Base-by-base conservation (phyloP, 257 asterid genomes). In the Cinchona pubescens region DNA sequence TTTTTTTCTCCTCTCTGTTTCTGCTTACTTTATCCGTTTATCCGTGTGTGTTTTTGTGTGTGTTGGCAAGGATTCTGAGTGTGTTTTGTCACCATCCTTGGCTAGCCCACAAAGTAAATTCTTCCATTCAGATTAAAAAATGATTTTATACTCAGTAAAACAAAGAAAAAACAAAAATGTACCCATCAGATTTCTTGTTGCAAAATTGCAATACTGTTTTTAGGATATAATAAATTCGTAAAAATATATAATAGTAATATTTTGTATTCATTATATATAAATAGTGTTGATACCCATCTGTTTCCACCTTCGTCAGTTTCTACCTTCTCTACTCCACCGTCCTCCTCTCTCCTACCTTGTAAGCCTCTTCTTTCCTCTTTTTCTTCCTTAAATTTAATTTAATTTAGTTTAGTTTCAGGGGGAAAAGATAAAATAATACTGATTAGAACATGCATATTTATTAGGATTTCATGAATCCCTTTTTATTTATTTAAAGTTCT, bases 261-360 rank as follows among this genome's bases (percentile, higher is more conserved):
- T 65, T 62, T 79, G 78, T 75, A 67, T 69, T 67, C 56, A 73
- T n/a, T n/a, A n/a, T 76, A 64, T 79, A 79, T 80, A 79, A 70
- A 74, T 74, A 82, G 77, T 65, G 84, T 75, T 80, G 81, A 75
- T 86, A 34, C 85, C 84, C 87, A 77, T 85, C 84, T 80, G 83
- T 83, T 81, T 84, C 87, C 89, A 72, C 80, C 79, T 80, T 85
- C 68, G 72, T 80, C 87, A 64, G 68, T 73, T 82, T 86, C 86
- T 80, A 81, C 82, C 85, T 78, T 78, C 87, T 78, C 85, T 85
- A 87, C 87, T 78, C 85, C 84, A 87, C 83, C 89, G 79, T 85
- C 84, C 79, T 37, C 81, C 86, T 71, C 78, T 75, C 81, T 76
- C 82, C 71, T 68, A 75, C 87, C 82, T 81, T 73, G 97, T 91